Evolutionary conservation across 371 early-diverging fungal species (phyloP), one percentile per base, ranked within the genome.

Genomic region (Rhizopus stolonifer): DNA sequence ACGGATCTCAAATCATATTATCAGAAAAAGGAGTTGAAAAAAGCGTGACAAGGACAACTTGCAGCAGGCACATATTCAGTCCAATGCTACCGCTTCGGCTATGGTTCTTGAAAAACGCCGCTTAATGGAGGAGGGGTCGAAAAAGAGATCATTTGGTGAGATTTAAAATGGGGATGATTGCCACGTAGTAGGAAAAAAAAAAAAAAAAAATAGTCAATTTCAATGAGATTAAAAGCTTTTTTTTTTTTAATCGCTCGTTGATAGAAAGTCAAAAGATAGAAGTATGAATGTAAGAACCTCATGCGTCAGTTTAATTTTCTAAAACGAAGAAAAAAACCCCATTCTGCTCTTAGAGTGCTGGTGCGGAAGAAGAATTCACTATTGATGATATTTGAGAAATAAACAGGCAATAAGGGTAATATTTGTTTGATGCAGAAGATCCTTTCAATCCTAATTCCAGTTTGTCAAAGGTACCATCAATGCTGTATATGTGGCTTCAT

Each of bases 401-500:
- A 49, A 49, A 19, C n/a, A n/a, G 38, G 4, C 49, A 49, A n/a
- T 52, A 44, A 10, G 52, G 34, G 1, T 34, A 44, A 17, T 45
- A 31, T 15, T 52, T 52, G 52, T 52, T 52, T 52, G 45, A 52
- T 10, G 6, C 32, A 21, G 52, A 22, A 14, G 45, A 45, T 33
- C 52, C 52, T 3, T 52, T 52, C 34, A 52, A 52, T 23, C 22
- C 45, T 13, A 43, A 52, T 15, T 45, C 45, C 6, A 10, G 3
- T 24, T n/a, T 52, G 3, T 32, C 45, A 43, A 52, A 52, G 52
- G 52, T 52, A 52, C n/a, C 22, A 31, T 51, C 21, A 43, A 18
- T 42, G 1, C 21, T 51, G 52, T 51, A 51, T 42, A 29, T 22
- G 25, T 42, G 14, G 29, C 31, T 42, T 40, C 10, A 18, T 2